Percentiles rank a stretch among this genome's conserved stretches.
Evolutionary conservation across 2,329 filamentous ascomycete species (phyloP).

Genomic region (Arthrobotrys conoides): DNA sequence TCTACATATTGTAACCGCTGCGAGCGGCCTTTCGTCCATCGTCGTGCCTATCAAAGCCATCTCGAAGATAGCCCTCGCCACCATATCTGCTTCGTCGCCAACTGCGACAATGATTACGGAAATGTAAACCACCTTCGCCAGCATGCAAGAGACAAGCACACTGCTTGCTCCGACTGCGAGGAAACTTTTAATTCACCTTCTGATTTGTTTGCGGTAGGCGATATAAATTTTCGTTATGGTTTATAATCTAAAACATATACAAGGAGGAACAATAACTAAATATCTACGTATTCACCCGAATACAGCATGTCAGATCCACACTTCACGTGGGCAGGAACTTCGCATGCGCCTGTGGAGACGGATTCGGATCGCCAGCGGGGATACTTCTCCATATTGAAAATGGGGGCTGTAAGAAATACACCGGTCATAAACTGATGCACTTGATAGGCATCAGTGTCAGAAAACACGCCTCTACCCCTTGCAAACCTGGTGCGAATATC

Average conservation of each 20-base stretch:
- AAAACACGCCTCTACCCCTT: background rate
- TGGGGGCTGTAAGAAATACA: background rate
- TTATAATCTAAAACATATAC: too few species aligned
- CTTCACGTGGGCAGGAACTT: background rate
- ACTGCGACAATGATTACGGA: background rate
- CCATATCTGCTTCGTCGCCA: background rate
- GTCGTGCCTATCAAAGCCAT: background rate
- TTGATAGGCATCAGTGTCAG: background rate
- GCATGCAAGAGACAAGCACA: background rate
- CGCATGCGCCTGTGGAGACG: background rate
- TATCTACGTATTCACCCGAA: background rate
- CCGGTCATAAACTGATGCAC: background rate
- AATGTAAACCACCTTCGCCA: background rate
- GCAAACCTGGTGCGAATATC: background rate
- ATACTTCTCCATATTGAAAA: conserved; percentile 24
- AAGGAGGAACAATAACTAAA: too few species aligned
- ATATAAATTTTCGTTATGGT: too few species aligned
- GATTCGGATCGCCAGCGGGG: background rate
- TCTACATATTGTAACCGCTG: background rate
- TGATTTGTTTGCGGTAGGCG: background rate
- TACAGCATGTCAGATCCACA: background rate
- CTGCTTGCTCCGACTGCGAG: background rate
- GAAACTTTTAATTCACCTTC: background rate
- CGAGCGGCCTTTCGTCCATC: background rate
- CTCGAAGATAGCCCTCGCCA: background rate